Evolutionary conservation across 2,329 filamentous ascomycete species (phyloP).

Genomic region (Sclerotinia trifoliorum): DNA sequence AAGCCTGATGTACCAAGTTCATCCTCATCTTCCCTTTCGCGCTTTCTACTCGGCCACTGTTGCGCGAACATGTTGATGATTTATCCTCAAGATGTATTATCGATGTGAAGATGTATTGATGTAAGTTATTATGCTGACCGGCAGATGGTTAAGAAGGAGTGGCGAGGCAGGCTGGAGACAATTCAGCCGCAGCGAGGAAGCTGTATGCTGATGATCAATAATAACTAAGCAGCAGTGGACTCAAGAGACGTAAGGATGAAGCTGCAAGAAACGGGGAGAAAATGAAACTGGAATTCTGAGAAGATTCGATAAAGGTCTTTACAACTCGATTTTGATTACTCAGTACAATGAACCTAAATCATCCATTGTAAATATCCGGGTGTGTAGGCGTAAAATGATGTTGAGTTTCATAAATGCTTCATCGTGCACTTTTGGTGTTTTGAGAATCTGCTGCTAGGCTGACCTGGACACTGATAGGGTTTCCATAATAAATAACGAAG

Average conservation of each 20-base stretch:
- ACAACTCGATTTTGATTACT: not conserved
- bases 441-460: not conserved
- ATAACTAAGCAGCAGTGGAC: not conserved
- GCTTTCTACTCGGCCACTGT: slow-evolving; percentile 33
- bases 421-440: not conserved
- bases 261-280: not conserved
- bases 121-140: not conserved
- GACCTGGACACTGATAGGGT: not conserved
- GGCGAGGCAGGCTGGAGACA: slow-evolving; percentile 4
- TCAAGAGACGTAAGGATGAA: not conserved
- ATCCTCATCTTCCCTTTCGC: slow-evolving; percentile 37
- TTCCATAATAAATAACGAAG: not conserved
- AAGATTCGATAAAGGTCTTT: not conserved
- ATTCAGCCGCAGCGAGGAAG: not conserved
- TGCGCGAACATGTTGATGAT: slow-evolving; percentile 6
- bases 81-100: not conserved
- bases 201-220: not conserved
- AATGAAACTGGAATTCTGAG: not conserved
- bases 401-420: slow-evolving; percentile 16
- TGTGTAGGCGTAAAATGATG: not conserved
- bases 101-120: not conserved
- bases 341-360: not conserved
- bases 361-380: not conserved
- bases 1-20: slow-evolving; percentile 34
- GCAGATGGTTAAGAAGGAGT: not conserved